Conservation (phyloP, 2,329 filamentous ascomycete species). For the Stachybotrys chlorohalonatus region DNA sequence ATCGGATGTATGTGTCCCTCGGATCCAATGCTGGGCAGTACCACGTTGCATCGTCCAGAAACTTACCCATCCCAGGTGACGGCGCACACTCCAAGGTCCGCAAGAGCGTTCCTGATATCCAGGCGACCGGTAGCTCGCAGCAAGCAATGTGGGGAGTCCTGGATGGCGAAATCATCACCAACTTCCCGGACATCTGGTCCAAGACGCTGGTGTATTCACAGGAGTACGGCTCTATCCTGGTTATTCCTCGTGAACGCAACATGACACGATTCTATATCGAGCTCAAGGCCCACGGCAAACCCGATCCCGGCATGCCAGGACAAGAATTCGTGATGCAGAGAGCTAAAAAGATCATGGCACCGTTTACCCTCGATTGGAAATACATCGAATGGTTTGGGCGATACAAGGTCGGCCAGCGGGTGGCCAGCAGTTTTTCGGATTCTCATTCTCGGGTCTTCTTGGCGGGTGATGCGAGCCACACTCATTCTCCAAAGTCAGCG, state of each 20-base stretch:
- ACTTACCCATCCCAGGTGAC: slow-evolving; percentile 36
- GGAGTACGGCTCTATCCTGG: slow-evolving; percentile 59
- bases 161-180: slow-evolving; percentile 60
- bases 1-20: slow-evolving; percentile 48
- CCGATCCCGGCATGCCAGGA: slow-evolving; percentile 31
- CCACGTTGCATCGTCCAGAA: not conserved
- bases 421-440: slow-evolving; percentile 61
- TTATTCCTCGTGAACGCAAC: slow-evolving; percentile 63
- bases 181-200: slow-evolving; percentile 69
- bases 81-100: slow-evolving; percentile 64
- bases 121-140: slow-evolving; percentile 47
- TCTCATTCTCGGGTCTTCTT: slow-evolving; percentile 55
- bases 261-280: slow-evolving; percentile 59
- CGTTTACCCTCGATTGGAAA: slow-evolving; percentile 48
- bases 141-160: slow-evolving; percentile 59
- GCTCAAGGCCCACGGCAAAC: slow-evolving; percentile 36
- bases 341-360: slow-evolving; percentile 51
- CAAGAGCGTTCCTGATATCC: slow-evolving; percentile 48
- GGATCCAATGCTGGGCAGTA: not conserved
- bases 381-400: slow-evolving; percentile 63
- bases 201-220: slow-evolving; percentile 63
- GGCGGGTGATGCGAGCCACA: slow-evolving; percentile 62
- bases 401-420: slow-evolving; percentile 62
- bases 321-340: slow-evolving; percentile 64
- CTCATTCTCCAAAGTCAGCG: slow-evolving; percentile 63